A percentile compares a stretch with the other conserved stretches of the same genome.
These are phyloP conservation scores for Tetradesmus obliquus DNA, from an alignment of 139 green algal genomes.

Conservation along the genomic window DNA sequence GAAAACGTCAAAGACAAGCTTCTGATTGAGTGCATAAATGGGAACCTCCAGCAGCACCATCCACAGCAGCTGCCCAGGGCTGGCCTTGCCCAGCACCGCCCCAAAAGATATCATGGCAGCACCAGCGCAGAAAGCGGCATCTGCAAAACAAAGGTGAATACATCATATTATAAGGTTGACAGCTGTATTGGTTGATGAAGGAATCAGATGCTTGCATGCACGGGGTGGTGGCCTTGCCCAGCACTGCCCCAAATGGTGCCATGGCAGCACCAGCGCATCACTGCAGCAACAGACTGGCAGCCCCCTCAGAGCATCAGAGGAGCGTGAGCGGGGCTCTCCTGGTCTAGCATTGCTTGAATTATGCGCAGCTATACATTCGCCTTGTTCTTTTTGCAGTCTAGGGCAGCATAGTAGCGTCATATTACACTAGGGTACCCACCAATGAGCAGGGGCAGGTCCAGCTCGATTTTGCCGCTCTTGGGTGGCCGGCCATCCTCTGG, in stretches of 20 bases:
- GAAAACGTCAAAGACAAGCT: constrained; percentile 32
- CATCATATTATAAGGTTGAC: neutral
- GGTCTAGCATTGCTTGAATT: too few species aligned
- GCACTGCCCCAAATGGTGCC: constrained; percentile 61
- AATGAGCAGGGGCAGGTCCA: constrained; percentile 36
- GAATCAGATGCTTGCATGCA: neutral
- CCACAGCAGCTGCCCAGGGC: constrained; percentile 56
- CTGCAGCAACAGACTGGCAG: neutral
- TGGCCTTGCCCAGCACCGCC: constrained; percentile 59
- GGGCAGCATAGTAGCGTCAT: neutral
- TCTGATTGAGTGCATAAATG: constrained; percentile 55
- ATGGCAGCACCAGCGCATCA: constrained; percentile 57
- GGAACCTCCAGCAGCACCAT: constrained; percentile 58
- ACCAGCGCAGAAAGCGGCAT: constrained; percentile 45
- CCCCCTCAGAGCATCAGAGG: neutral
- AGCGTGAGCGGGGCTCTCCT: neutral
- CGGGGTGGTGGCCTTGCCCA: constrained; percentile 48
- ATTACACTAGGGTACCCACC: neutral
- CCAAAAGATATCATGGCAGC: constrained; percentile 68
- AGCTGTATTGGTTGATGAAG: neutral
- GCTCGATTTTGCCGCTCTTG: constrained; percentile 21
- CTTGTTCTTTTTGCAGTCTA: too few species aligned
- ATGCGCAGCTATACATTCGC: too few species aligned
- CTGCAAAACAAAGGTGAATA: neutral
- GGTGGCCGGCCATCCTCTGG: neutral